A percentile compares a stretch with the other conserved stretches of the same genome.
These are phyloP conservation scores for Lepraria neglecta DNA, from an alignment of 495 filamentous ascomycete species.

Conservation along the genomic window DNA sequence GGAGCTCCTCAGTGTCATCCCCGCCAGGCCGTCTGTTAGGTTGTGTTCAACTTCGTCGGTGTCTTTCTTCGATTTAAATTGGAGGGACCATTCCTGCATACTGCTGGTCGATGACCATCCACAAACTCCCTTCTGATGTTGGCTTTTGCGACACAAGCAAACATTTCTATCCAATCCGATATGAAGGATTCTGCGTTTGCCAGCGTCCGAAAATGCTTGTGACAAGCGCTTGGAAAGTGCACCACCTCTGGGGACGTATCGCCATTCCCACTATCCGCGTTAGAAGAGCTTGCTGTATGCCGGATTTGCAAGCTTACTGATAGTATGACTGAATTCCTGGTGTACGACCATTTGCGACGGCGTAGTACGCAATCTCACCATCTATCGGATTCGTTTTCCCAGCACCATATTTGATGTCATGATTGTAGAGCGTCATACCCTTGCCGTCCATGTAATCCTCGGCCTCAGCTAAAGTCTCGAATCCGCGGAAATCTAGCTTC, in stretches of 20 bases:
- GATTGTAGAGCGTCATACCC: background rate
- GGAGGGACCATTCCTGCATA: background rate
- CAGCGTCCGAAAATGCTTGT: background rate
- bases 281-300: background rate
- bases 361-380: background rate
- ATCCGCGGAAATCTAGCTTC: background rate
- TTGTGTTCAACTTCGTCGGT: background rate
- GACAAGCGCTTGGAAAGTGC: background rate
- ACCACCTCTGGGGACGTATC: background rate
- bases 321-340: background rate
- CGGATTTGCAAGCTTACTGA: background rate
- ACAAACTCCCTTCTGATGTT: background rate
- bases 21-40: conserved; percentile 2
- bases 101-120: conserved; percentile 5
- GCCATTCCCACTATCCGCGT: background rate
- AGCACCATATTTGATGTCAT: background rate
- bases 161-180: background rate
- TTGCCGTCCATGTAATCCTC: background rate
- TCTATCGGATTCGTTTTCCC: background rate
- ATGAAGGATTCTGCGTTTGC: background rate
- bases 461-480: background rate
- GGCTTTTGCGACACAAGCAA: background rate
- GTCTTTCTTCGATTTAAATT: background rate
- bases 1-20: too few relatives aligned
- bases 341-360: background rate